Percentiles rank a stretch among this genome's conserved stretches.
These are phyloP conservation scores for Saksenaea oblongispora DNA, from an alignment of 371 early-diverging fungal species.

Conservation along the genomic window DNA sequence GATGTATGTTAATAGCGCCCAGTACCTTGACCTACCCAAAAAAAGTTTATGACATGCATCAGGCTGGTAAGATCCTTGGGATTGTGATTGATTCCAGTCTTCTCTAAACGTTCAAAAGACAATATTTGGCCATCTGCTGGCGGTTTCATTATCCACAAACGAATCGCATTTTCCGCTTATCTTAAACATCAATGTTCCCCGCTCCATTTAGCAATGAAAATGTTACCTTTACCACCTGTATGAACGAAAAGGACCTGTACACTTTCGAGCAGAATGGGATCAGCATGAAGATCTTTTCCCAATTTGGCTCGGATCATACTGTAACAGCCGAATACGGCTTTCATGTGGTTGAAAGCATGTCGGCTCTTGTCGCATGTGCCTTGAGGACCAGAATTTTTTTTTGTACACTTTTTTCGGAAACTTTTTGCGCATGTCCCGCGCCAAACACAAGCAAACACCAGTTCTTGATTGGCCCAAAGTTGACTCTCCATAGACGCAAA, in stretches of 20 bases:
- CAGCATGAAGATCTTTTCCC: slow-evolving; percentile 4
- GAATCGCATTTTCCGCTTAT: background rate
- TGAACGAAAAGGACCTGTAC: slow-evolving; percentile 9
- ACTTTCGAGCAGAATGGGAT: background rate
- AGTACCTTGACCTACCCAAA: background rate
- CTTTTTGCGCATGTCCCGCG: too few relatives aligned
- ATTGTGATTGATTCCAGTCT: background rate
- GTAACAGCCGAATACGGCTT: slow-evolving; percentile 7
- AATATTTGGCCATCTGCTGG: background rate
- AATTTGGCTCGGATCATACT: slow-evolving; percentile 5
- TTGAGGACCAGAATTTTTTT: slow-evolving; percentile 2
- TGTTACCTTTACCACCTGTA: slow-evolving; percentile 5
- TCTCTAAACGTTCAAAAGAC: background rate
- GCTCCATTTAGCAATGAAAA: background rate
- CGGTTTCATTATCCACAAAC: background rate
- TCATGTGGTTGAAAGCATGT: slow-evolving; percentile 9
- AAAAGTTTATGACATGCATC: background rate
- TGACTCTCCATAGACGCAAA: too few relatives aligned
- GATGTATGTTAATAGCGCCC: background rate
- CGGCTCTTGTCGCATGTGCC: background rate
- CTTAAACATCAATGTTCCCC: background rate
- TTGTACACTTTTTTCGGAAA: too few relatives aligned
- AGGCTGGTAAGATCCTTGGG: background rate
- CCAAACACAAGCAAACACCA: too few relatives aligned
- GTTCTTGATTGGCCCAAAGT: too few relatives aligned